These are phyloP conservation scores for Clonostachys sp. DNA, from an alignment of 2,329 filamentous ascomycete species.

Conservation along the genomic window DNA sequence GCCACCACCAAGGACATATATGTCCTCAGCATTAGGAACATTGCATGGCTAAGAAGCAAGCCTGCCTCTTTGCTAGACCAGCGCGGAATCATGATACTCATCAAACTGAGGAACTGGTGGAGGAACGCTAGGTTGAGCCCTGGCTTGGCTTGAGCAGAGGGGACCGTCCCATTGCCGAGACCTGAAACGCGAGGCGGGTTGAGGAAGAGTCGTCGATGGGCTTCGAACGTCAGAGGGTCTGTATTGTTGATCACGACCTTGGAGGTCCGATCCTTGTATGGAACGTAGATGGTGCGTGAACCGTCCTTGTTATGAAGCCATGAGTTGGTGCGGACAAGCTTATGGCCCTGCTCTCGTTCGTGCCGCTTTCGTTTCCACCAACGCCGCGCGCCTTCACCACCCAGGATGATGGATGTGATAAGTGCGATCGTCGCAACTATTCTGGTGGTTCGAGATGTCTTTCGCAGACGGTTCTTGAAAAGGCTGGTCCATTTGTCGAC, in stretches of 20 bases:
- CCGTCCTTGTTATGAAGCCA: slow-evolving; percentile 93
- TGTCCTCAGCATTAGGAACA: slow-evolving; percentile 86
- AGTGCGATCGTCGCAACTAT: slow-evolving; percentile 74
- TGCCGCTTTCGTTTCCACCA: slow-evolving; percentile 70
- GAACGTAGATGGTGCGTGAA: slow-evolving; percentile 90
- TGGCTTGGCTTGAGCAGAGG: slow-evolving; percentile 85
- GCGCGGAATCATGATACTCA: slow-evolving; percentile 96
- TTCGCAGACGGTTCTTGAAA: slow-evolving; percentile 49
- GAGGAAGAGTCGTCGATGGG: slow-evolving; percentile 86
- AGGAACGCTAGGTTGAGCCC: slow-evolving; percentile 93
- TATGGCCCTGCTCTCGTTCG: slow-evolving; percentile 78
- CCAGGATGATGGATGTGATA: slow-evolving; percentile 71
- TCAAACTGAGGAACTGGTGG: slow-evolving; percentile 90
- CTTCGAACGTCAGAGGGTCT: slow-evolving; percentile 92
- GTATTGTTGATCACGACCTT: slow-evolving; percentile 90
- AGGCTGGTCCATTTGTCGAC: slow-evolving; percentile 53
- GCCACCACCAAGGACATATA: slow-evolving; percentile 93
- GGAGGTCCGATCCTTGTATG: slow-evolving; percentile 80
- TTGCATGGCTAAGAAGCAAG: slow-evolving; percentile 78
- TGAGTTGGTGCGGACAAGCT: slow-evolving; percentile 84
- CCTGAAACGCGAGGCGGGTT: slow-evolving; percentile 84
- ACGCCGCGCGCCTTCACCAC: slow-evolving; percentile 72
- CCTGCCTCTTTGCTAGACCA: slow-evolving; percentile 96
- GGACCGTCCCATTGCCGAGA: slow-evolving; percentile 69
- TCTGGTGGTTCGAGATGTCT: slow-evolving; percentile 65